phyloP scores from a whole-genome alignment of 2,329 filamentous ascomycete species.

The Epichloe scottii region DNA sequence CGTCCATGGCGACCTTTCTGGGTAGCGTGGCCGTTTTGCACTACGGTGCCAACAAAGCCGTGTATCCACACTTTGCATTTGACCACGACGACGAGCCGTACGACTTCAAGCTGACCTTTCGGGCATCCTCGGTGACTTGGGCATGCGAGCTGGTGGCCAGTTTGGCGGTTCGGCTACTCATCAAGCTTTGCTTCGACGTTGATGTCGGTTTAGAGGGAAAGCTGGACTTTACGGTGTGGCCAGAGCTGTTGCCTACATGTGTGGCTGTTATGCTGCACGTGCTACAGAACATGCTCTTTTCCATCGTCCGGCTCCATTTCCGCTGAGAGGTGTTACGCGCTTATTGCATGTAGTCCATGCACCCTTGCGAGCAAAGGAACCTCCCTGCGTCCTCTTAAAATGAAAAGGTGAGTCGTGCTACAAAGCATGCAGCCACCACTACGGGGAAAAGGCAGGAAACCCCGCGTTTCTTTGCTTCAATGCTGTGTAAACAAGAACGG shows the following conservation, averaged over 20 bases:
- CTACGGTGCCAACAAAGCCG: slow-evolving; percentile 53
- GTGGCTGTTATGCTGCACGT: slow-evolving; percentile 56
- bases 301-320: slow-evolving; percentile 53
- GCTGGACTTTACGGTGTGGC: slow-evolving; percentile 52
- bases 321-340: not conserved
- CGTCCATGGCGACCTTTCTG: slow-evolving; percentile 55
- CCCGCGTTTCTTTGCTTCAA: not conserved
- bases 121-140: slow-evolving; percentile 52
- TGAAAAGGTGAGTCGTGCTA: not conserved
- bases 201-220: slow-evolving; percentile 53
- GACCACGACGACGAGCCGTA: slow-evolving; percentile 37
- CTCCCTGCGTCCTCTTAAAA: not conserved
- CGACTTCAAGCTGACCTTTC: slow-evolving; percentile 51
- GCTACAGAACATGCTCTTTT: slow-evolving; percentile 61
- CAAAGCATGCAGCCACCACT: not conserved
- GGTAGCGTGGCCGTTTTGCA: slow-evolving; percentile 54
- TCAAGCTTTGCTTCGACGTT: slow-evolving; percentile 45
- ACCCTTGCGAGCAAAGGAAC: not conserved
- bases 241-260: slow-evolving; percentile 53
- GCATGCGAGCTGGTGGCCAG: slow-evolving; percentile 52
- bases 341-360: not conserved
- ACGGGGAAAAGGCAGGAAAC: not conserved
- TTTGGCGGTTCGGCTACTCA: slow-evolving; percentile 44
- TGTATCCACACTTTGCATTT: slow-evolving; percentile 60
- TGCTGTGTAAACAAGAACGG: not conserved